A percentile compares a stretch with the other conserved stretches of the same genome.
Conservation (phyloP, 345 rosid species). For the Dipteronia sinensis region DNA sequence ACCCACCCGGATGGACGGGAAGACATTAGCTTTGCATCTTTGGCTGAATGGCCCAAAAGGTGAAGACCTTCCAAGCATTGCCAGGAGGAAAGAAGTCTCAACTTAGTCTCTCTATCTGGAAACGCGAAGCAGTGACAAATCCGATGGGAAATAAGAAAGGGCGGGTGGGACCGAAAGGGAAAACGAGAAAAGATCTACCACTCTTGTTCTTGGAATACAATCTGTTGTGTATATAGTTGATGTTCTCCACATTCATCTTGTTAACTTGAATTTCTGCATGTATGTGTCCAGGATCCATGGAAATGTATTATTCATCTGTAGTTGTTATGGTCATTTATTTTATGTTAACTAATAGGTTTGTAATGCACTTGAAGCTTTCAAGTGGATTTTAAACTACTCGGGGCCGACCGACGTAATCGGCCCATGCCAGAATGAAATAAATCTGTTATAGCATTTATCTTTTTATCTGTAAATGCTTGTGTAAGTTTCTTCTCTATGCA, state of each 20-base stretch:
- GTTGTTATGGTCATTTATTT: conserved; percentile 3
- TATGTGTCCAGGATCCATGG: not conserved
- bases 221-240: conserved; percentile 9
- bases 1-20: conserved; percentile 4
- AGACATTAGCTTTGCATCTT: conserved; percentile 9
- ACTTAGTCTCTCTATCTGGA: not conserved
- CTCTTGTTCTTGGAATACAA: conserved; percentile 13
- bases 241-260: not conserved
- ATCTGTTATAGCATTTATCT: not conserved
- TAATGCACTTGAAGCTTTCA: conserved; percentile 8
- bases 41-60: not conserved
- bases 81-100: not conserved
- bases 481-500: not conserved
- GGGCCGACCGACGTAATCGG: not conserved
- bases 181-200: not conserved
- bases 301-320: conserved; percentile 17
- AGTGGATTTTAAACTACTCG: conserved; percentile 6
- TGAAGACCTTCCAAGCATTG: not conserved
- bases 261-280: not conserved
- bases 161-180: conserved; percentile 1
- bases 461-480: not conserved
- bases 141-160: conserved; percentile 4
- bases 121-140: not conserved
- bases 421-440: conserved; percentile 8
- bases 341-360: conserved; percentile 8